Percentiles rank a stretch among this genome's conserved stretches.
Conservation (phyloP, 371 early-diverging fungal species). For the Mucor racemosus region DNA sequence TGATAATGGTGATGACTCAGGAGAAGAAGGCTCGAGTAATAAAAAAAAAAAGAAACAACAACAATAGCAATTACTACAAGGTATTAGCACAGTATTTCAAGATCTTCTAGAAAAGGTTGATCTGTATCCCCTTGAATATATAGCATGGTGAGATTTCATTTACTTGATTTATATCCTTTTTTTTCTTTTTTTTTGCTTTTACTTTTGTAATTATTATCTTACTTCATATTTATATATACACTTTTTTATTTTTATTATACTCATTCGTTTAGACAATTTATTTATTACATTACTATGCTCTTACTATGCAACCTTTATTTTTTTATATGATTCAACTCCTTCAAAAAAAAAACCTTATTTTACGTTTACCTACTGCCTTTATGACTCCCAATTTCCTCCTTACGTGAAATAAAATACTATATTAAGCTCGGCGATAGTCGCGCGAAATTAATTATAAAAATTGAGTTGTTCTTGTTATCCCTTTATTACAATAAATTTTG, state of each 20-base stretch:
- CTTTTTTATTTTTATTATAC: not conserved
- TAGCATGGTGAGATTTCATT: too few species aligned
- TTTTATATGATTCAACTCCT: not conserved
- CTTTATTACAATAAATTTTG: not conserved
- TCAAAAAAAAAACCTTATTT: not conserved
- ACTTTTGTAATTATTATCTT: not conserved
- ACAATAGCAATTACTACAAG: not conserved
- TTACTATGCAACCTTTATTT: not conserved
- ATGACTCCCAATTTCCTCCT: not conserved
- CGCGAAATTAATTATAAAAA: not conserved
- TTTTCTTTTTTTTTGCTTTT: not conserved
- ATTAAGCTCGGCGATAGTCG: not conserved
- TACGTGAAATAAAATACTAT: not conserved
- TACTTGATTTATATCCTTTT: too few species aligned
- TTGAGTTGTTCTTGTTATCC: not conserved
- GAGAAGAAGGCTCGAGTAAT: not conserved
- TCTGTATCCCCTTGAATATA: not conserved
- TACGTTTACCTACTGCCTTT: not conserved
- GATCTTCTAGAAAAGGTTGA: not conserved
- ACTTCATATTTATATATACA: too few species aligned
- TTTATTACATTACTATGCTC: not conserved
- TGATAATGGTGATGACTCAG: not conserved
- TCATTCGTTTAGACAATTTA: not conserved
- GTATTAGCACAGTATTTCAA: not conserved
- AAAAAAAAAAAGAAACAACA: not conserved